Evolutionary conservation across 805 yeast genomes (phyloP).

Genomic region (Starmerella floricola): DNA sequence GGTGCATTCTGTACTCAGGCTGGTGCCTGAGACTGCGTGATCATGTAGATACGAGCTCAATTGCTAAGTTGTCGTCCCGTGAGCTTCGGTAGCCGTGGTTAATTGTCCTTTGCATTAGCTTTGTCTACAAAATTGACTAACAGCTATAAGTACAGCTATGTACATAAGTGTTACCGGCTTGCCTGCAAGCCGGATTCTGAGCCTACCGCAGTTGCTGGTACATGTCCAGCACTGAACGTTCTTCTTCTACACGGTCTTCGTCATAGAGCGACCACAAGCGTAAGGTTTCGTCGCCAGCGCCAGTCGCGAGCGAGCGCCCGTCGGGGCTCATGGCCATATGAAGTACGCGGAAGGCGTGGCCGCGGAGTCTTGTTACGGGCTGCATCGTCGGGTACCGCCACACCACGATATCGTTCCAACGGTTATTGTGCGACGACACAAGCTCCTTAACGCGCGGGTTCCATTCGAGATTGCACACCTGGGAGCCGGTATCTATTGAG

Average conservation of each 20-base stretch:
- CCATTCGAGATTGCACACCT: constrained; percentile 91
- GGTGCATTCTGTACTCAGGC: too few relatives aligned
- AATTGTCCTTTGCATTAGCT: too few relatives aligned
- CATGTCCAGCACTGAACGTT: constrained; percentile 6
- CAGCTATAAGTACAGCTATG: too few relatives aligned
- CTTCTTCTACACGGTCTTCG: constrained; percentile 35
- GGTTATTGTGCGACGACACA: constrained; percentile 90
- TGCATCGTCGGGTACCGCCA: constrained; percentile 93
- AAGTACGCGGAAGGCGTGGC: constrained; percentile 85
- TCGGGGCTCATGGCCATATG: constrained; percentile 87
- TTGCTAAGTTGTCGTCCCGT: not conserved
- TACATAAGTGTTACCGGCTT: not conserved
- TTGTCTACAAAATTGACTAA: not conserved
- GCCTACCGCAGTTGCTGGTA: constrained; percentile 15
- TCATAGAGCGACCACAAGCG: constrained; percentile 94
- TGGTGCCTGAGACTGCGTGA: too few relatives aligned
- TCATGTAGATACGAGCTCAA: too few relatives aligned
- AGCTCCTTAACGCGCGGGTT: constrained; percentile 82
- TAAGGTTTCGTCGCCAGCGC: constrained; percentile 96
- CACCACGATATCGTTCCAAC: constrained; percentile 75
- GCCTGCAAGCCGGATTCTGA: constrained; percentile 8
- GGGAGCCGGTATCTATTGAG: constrained; percentile 91
- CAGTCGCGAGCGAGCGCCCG: constrained; percentile 93
- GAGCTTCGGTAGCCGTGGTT: too few relatives aligned
- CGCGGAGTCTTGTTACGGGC: constrained; percentile 85